A percentile compares a stretch with the other conserved stretches of the same genome.
Conservation (phyloP, 306 rosid genomes). For the Prunus salicina region DNA sequence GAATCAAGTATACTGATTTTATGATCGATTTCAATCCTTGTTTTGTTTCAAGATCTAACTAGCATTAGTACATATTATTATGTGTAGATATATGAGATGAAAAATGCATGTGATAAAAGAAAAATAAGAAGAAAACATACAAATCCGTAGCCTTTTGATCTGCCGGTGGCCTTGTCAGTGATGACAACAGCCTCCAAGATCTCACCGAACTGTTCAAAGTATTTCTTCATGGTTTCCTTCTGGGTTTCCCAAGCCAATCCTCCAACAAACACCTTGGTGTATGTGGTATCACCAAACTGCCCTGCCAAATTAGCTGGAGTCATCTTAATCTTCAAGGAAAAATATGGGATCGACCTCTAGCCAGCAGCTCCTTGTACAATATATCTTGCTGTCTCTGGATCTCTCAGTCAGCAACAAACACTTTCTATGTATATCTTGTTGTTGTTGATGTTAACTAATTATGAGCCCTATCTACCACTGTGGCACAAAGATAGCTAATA, state of each 20-base stretch:
- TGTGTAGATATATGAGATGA: too few relatives aligned
- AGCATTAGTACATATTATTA: neutral
- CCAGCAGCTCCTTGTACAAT: too few relatives aligned
- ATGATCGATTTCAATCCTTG: neutral
- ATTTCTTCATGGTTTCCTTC: slow-evolving; percentile 94
- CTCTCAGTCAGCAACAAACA: too few relatives aligned
- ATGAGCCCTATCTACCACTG: too few relatives aligned
- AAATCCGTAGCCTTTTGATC: slow-evolving; percentile 99
- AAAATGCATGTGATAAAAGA: neutral
- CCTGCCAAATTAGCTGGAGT: slow-evolving; percentile 67
- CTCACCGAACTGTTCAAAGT: slow-evolving; percentile 95
- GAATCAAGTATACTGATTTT: too few relatives aligned
- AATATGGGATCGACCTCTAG: too few relatives aligned
- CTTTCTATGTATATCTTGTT: too few relatives aligned
- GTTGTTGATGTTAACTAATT: too few relatives aligned
- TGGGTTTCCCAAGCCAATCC: slow-evolving; percentile 99
- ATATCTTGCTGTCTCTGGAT: too few relatives aligned
- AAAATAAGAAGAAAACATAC: slow-evolving; percentile 31
- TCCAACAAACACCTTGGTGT: slow-evolving; percentile 95
- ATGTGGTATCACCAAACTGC: slow-evolving; percentile 96
- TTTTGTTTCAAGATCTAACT: slow-evolving; percentile 21
- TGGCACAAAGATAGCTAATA: neutral
- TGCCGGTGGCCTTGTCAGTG: slow-evolving; percentile 95
- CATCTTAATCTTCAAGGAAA: slow-evolving; percentile 26
- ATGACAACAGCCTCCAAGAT: slow-evolving; percentile 99